phyloP scores from a whole-genome alignment of 1,284 basidiomycete species.

The Pholiota adiposa region DNA sequence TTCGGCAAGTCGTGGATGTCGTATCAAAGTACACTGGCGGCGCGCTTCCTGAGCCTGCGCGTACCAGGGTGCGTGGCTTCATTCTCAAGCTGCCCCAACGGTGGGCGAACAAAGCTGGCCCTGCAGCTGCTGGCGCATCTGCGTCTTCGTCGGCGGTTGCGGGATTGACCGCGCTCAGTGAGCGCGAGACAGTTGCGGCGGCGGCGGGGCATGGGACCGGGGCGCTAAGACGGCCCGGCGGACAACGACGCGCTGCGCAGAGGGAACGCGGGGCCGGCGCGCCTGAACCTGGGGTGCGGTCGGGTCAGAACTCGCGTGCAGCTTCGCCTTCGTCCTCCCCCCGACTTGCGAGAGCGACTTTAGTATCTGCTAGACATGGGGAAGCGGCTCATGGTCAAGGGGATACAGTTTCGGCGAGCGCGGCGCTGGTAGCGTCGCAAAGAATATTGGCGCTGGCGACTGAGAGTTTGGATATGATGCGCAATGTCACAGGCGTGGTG shows the following conservation, averaged over 20 bases:
- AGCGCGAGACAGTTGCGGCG: slow-evolving; percentile 39
- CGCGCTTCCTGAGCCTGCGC: slow-evolving; percentile 84
- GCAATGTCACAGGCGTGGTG: slow-evolving; percentile 84
- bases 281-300: slow-evolving; percentile 29
- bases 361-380: slow-evolving; percentile 9
- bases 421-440: slow-evolving; percentile 76
- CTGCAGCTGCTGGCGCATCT: slow-evolving; percentile 17
- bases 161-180: slow-evolving; percentile 19
- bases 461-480: slow-evolving; percentile 91
- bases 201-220: slow-evolving; percentile 42
- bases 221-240: slow-evolving; percentile 30
- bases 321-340: slow-evolving; percentile 32
- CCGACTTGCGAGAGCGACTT: slow-evolving; percentile 19
- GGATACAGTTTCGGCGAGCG: slow-evolving; percentile 47
- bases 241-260: slow-evolving; percentile 35
- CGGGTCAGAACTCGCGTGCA: slow-evolving; percentile 35
- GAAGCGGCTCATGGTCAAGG: slow-evolving; percentile 10
- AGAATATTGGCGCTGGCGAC: slow-evolving; percentile 84
- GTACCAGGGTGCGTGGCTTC: slow-evolving; percentile 76
- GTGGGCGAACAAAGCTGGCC: slow-evolving; percentile 59
- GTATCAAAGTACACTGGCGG: slow-evolving; percentile 88
- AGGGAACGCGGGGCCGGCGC: slow-evolving; percentile 37
- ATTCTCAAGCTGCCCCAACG: slow-evolving; percentile 82
- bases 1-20: slow-evolving; percentile 88
- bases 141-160: slow-evolving; percentile 1